A percentile compares a stretch with the other conserved stretches of the same genome.
Conservation (phyloP, 352 stramenopile species). For the Globisporangium spinosum region DNA sequence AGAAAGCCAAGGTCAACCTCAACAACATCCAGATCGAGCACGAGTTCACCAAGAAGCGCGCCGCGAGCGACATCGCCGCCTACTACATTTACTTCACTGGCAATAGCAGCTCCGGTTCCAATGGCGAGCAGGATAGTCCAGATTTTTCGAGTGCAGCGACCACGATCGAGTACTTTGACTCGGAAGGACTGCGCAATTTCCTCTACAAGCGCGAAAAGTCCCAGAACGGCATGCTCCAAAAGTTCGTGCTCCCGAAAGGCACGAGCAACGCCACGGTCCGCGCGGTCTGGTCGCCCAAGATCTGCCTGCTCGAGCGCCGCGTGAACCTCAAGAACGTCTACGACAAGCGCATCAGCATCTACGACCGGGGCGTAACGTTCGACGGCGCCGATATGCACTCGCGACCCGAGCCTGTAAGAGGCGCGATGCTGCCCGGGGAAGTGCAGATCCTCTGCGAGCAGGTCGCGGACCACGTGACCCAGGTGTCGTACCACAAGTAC, state of each 20-base stretch:
- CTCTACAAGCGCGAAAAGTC: conserved; percentile 91
- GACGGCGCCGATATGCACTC: conserved; percentile 91
- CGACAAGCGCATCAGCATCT: conserved; percentile 90
- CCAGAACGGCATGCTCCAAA: conserved; percentile 91
- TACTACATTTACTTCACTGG: conserved; percentile 81
- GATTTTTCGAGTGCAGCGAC: conserved; percentile 18
- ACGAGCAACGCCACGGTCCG: conserved; percentile 88
- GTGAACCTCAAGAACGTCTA: conserved; percentile 89
- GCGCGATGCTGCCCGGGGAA: conserved; percentile 86
- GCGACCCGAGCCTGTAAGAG: conserved; percentile 83
- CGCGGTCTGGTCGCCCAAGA: conserved; percentile 93
- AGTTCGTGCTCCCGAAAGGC: conserved; percentile 93
- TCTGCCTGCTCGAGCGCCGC: conserved; percentile 92
- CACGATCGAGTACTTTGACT: conserved; percentile 94
- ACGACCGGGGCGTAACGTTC: conserved; percentile 93
- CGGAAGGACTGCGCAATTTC: conserved; percentile 85
- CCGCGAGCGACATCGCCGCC: conserved; percentile 84
- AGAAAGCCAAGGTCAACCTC: conserved; percentile 90
- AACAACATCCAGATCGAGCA: conserved; percentile 92
- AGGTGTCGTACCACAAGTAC: conserved; percentile 90
- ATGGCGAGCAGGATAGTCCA: conserved; percentile 2
- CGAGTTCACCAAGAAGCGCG: conserved; percentile 87
- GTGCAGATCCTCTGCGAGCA: conserved; percentile 91
- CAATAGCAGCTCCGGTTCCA: background rate
- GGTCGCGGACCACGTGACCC: conserved; percentile 91